These are phyloP conservation scores for Candida silvicultrix DNA, from an alignment of 805 yeast species.

Conservation along the genomic window DNA sequence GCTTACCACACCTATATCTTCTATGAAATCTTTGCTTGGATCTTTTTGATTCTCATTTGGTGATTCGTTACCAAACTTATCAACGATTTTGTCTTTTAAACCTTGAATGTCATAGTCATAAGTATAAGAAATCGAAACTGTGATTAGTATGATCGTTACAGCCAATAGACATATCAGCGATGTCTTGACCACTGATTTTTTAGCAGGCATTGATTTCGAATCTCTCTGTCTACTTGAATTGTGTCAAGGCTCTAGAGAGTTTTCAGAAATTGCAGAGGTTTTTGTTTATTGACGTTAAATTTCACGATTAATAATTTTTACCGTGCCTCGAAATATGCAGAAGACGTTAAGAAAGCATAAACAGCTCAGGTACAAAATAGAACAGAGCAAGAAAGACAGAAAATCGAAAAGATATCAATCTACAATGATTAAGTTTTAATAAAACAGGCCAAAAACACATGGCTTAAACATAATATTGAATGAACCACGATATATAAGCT, in stretches of 20 bases:
- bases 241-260: no score
- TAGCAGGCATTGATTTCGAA: neutral
- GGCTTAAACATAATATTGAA: constrained; percentile 2
- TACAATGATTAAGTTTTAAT: neutral
- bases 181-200: neutral
- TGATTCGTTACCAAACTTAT: neutral
- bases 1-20: neutral
- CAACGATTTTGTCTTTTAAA: neutral
- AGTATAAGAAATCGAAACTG: neutral
- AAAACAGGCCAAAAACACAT: neutral
- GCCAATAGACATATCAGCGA: neutral
- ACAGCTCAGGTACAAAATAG: no score
- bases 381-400: no score
- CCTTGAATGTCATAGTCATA: neutral
- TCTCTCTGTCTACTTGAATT: neutral
- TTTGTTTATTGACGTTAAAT: no score
- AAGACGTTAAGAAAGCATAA: no score
- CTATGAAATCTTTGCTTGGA: neutral
- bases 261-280: no score
- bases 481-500: constrained; percentile 13
- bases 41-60: neutral
- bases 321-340: no score
- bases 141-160: neutral
- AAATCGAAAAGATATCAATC: no score
- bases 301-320: no score